These are phyloP conservation scores for Rhynchosporium agropyri DNA, from an alignment of 2,329 filamentous ascomycete genomes.

Conservation along the genomic window DNA sequence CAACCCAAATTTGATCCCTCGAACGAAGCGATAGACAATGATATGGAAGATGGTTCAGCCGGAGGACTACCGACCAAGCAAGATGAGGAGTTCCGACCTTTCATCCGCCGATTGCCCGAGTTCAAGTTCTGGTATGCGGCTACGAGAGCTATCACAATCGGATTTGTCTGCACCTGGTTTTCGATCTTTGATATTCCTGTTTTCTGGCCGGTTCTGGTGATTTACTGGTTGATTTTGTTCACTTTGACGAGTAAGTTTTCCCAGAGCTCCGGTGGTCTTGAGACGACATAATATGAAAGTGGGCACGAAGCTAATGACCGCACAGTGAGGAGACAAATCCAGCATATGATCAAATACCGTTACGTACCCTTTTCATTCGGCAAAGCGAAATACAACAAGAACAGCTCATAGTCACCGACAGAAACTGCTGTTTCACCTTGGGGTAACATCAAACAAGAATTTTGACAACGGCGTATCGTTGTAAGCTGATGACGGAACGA, in stretches of 20 bases:
- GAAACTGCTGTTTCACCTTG: background rate
- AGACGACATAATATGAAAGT: background rate
- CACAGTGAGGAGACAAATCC: conserved; percentile 95
- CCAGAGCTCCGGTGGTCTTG: too few relatives aligned
- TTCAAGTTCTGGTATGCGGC: conserved; percentile 99
- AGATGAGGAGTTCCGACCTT: conserved; percentile 96
- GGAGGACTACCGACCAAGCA: conserved; percentile 88
- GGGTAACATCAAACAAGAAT: background rate
- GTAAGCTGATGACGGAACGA: conserved; percentile 14
- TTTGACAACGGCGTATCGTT: background rate
- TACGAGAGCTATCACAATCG: conserved; percentile 81
- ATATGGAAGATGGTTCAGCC: conserved; percentile 89
- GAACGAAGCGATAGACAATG: conserved; percentile 85
- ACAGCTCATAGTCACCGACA: conserved; percentile 46
- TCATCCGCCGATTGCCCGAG: conserved; percentile 92
- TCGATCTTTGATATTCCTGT: conserved; percentile 94
- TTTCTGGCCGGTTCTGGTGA: conserved; percentile 97
- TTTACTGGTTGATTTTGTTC: conserved; percentile 99
- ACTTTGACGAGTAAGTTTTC: conserved; percentile 81
- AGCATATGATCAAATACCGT: conserved; percentile 99
- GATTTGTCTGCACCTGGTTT: conserved; percentile 90
- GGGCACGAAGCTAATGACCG: conserved; percentile 19
- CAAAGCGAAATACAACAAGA: conserved; percentile 78
- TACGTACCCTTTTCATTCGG: conserved; percentile 93
- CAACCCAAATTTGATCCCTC: conserved; percentile 99